Evolutionary conservation across 768 basidiomycete genomes (phyloP).

Genomic region (Phylloporus arenicola): DNA sequence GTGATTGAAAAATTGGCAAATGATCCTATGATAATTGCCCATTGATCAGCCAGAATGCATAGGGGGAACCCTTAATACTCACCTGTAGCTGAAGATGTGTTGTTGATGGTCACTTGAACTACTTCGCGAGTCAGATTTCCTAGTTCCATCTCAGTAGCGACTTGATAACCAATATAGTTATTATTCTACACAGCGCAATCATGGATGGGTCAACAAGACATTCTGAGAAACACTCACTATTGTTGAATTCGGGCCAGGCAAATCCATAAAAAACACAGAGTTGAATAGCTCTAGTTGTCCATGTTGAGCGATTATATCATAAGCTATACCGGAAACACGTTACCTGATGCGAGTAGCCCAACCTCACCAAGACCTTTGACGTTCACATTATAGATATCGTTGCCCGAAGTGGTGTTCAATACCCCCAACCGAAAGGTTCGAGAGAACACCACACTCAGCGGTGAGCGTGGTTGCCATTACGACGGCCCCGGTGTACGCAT

Average conservation of each 20-base stretch:
- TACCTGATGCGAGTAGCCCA: background rate
- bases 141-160: background rate
- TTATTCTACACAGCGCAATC: background rate
- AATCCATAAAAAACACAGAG: background rate
- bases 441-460: constrained; percentile 13
- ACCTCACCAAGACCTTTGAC: constrained; percentile 6
- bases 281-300: background rate
- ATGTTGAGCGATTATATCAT: background rate
- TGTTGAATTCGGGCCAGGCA: background rate
- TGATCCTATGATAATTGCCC: too few species aligned
- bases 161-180: background rate
- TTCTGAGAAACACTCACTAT: background rate
- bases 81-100: background rate
- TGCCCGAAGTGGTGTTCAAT: background rate
- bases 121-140: background rate
- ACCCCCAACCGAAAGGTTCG: constrained; percentile 2
- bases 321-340: background rate
- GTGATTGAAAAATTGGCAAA: background rate
- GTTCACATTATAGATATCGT: background rate
- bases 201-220: background rate
- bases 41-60: too few species aligned
- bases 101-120: background rate
- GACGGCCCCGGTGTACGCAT: constrained; percentile 1
- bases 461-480: constrained; percentile 16
- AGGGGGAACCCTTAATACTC: too few species aligned